Evolutionary conservation across 2,329 filamentous ascomycete species (phyloP), one percentile per base, ranked within the genome.

Genomic region (Fusarium torulosum): DNA sequence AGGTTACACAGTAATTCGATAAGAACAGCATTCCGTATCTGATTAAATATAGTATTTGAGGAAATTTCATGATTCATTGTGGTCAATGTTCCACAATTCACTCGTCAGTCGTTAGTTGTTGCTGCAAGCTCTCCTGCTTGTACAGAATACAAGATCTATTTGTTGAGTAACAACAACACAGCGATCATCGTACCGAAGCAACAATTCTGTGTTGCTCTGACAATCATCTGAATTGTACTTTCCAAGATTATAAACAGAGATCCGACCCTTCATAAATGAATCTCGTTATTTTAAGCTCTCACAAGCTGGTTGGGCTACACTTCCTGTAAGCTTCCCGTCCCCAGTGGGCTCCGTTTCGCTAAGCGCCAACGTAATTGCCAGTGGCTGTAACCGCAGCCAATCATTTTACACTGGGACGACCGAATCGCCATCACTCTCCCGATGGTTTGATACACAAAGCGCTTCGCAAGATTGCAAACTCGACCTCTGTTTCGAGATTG

Each of bases 301-400:
- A 21, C n/a, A 14, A 33, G 7, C 40, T 63, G 47, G 57, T 62
- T 66, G 52, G 42, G 25, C 25, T 27, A 33, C 21, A 42, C 23
- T 53, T 50, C 50, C 37, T 53, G 14, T 53, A 21, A 35, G 47
- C 41, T 42, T 20, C 17, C 20, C 29, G 17, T 50, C 37, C 37
- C 25, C 33, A 44, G 55, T 27, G 46, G 33, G 33, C 14, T 50
- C 31, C 10, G 66, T 68, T 68, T 68, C 66, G 53, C 42, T 53
- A 69, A 45, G 66, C 66, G 66, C 66, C 66, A 49, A 38, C 40
- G 47, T 44, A 46, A 42, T 27, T 50, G 25, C 37, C 43, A 66
- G 52, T 56, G 49, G 56, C 37, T 66, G 33, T 52, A 44, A 35
- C 45, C 52, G 40, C 37, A 59, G 25, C 66, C 65, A 68, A 68